Evolutionary conservation across 192 early-diverging fungal genomes (phyloP).

Genomic region (Pilaira anomala): DNA sequence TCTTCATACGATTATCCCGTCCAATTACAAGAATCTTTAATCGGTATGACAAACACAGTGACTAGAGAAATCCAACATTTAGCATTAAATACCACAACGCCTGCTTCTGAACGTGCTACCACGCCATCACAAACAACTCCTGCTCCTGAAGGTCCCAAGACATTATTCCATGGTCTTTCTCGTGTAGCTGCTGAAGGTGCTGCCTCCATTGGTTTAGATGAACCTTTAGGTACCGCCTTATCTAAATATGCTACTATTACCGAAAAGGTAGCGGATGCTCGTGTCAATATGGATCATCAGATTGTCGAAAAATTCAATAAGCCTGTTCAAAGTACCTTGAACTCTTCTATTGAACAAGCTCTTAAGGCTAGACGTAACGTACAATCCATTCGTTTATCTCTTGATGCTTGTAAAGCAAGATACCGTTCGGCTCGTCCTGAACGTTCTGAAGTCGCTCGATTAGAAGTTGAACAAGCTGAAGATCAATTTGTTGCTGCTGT

Average conservation of each 20-base stretch:
- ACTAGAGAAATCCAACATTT: slow-evolving; percentile 58
- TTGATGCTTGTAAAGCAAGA: slow-evolving; percentile 83
- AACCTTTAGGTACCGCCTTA: slow-evolving; percentile 84
- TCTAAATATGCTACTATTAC: slow-evolving; percentile 82
- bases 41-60: slow-evolving; percentile 69
- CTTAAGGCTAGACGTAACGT: slow-evolving; percentile 88
- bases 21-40: slow-evolving; percentile 63
- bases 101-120: slow-evolving; percentile 49
- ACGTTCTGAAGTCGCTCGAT: slow-evolving; percentile 66
- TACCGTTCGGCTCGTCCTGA: slow-evolving; percentile 73
- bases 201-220: slow-evolving; percentile 62
- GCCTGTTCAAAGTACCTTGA: slow-evolving; percentile 70
- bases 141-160: slow-evolving; percentile 49
- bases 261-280: slow-evolving; percentile 80
- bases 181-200: slow-evolving; percentile 65
- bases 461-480: slow-evolving; percentile 89
- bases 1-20: slow-evolving; percentile 77
- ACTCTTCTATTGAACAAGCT: slow-evolving; percentile 72
- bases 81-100: slow-evolving; percentile 25
- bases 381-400: slow-evolving; percentile 69
- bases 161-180: slow-evolving; percentile 72
- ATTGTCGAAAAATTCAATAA: slow-evolving; percentile 73
- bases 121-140: slow-evolving; percentile 33
- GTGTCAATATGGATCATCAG: slow-evolving; percentile 70
- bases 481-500: slow-evolving; percentile 95